Conservation (phyloP, 805 yeast species). For the Zygosaccharomyces rouxii region DNA sequence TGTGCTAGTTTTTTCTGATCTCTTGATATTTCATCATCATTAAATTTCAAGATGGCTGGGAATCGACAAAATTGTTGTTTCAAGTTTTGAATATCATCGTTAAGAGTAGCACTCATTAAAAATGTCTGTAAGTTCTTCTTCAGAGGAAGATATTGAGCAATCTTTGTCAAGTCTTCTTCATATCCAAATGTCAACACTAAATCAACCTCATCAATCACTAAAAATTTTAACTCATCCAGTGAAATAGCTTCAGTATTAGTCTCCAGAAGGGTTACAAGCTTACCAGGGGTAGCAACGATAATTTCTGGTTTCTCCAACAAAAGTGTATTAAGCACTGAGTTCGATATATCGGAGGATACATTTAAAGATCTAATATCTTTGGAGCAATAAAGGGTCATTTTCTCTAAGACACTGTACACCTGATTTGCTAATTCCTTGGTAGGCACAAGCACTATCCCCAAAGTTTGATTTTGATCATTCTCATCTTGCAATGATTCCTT, state of each 20-base stretch:
- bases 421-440: slow-evolving; percentile 89
- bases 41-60: slow-evolving; percentile 77
- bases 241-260: slow-evolving; percentile 44
- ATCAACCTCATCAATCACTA: slow-evolving; percentile 95
- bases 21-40: slow-evolving; percentile 57
- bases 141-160: slow-evolving; percentile 62
- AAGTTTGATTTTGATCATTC: slow-evolving; percentile 30
- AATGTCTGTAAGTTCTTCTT: slow-evolving; percentile 79
- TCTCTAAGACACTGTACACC: slow-evolving; percentile 65
- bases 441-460: slow-evolving; percentile 80
- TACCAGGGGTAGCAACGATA: slow-evolving; percentile 82
- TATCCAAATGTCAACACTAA: slow-evolving; percentile 86
- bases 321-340: slow-evolving; percentile 64
- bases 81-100: slow-evolving; percentile 74
- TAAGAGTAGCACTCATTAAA: slow-evolving; percentile 93
- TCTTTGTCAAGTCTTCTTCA: slow-evolving; percentile 69
- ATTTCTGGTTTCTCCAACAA: slow-evolving; percentile 74
- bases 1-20: slow-evolving; percentile 65
- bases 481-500: slow-evolving; percentile 26
- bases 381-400: slow-evolving; percentile 66
- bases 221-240: slow-evolving; percentile 53
- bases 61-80: slow-evolving; percentile 73
- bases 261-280: slow-evolving; percentile 54
- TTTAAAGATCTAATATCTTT: slow-evolving; percentile 62
- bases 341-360: slow-evolving; percentile 57